Conservation (phyloP, 331 rosid genomes). For the Telfairia occidentalis region DNA sequence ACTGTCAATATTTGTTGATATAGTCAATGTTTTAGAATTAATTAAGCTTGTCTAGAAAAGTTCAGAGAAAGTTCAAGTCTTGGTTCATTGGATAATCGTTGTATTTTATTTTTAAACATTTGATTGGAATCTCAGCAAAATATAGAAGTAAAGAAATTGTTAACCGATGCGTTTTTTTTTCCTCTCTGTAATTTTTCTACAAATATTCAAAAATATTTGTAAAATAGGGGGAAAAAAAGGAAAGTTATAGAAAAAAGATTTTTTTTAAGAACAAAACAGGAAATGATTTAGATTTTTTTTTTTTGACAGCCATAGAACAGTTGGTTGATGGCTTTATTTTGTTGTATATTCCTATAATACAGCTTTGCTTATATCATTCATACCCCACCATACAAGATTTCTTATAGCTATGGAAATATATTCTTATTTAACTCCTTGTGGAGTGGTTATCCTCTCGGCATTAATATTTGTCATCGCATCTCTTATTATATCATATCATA, state of each 20-base stretch:
- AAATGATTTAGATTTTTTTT: not conserved
- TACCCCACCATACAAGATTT: not conserved
- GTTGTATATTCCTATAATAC: not conserved
- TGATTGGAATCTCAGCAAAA: too few species aligned
- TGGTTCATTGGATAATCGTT: not conserved
- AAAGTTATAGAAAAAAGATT: too few species aligned
- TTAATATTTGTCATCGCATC: slow-evolving; percentile 4
- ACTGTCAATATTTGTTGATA: not conserved
- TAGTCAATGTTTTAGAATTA: too few species aligned
- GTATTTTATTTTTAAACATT: too few species aligned
- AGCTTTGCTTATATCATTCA: not conserved
- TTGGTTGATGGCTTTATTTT: not conserved
- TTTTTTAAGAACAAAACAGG: not conserved
- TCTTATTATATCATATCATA: not conserved
- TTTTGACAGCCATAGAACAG: not conserved
- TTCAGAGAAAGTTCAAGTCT: too few species aligned
- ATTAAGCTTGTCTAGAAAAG: too few species aligned
- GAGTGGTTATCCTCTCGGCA: not conserved
- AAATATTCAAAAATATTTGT: too few species aligned
- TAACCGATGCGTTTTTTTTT: too few species aligned
- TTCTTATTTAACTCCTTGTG: not conserved
- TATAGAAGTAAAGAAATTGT: too few species aligned
- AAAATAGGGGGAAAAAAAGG: too few species aligned
- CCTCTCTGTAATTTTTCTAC: too few species aligned
- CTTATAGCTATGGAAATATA: not conserved